These are phyloP conservation scores for Candida xiaguanensis DNA, from an alignment of 805 yeast species.

Conservation along the genomic window DNA sequence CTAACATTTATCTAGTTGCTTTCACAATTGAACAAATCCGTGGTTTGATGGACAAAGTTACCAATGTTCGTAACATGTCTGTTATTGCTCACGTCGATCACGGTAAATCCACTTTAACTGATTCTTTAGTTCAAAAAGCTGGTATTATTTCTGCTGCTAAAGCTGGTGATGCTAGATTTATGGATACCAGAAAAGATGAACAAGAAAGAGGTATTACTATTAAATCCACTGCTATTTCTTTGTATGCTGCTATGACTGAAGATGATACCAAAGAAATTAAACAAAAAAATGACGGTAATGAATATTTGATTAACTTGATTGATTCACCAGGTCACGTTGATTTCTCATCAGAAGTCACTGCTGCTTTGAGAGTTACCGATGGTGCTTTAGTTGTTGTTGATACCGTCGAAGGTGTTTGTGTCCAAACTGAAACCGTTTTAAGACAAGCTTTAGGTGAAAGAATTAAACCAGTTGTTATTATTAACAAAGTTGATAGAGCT, in stretches of 20 bases:
- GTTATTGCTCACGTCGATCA: slow-evolving; percentile 99
- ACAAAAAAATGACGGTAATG: slow-evolving; percentile 90
- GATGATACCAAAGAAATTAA: slow-evolving; percentile 85
- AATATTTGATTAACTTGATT: slow-evolving; percentile 95
- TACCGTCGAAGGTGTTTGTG: slow-evolving; percentile 99
- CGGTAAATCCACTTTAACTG: slow-evolving; percentile 99
- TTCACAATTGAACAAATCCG: slow-evolving; percentile 81
- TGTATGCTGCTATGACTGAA: slow-evolving; percentile 82
- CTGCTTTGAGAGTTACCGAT: slow-evolving; percentile 99
- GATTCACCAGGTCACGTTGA: slow-evolving; percentile 99
- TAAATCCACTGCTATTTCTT: slow-evolving; percentile 97
- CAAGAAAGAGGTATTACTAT: slow-evolving; percentile 99
- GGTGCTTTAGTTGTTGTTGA: slow-evolving; percentile 99
- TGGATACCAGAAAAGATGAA: slow-evolving; percentile 99
- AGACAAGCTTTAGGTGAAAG: slow-evolving; percentile 99
- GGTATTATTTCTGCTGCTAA: slow-evolving; percentile 99
- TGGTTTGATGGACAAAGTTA: slow-evolving; percentile 98
- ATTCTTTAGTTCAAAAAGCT: slow-evolving; percentile 97
- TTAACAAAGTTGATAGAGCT: slow-evolving; percentile 99
- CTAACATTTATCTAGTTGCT: slow-evolving; percentile 32
- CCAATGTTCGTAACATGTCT: slow-evolving; percentile 99
- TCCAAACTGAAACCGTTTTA: slow-evolving; percentile 98
- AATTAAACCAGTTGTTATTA: slow-evolving; percentile 97
- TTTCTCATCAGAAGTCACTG: slow-evolving; percentile 99
- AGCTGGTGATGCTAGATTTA: slow-evolving; percentile 99